Base-by-base conservation (phyloP, 2,329 filamentous ascomycete species). In the Microsporum audouinii region DNA sequence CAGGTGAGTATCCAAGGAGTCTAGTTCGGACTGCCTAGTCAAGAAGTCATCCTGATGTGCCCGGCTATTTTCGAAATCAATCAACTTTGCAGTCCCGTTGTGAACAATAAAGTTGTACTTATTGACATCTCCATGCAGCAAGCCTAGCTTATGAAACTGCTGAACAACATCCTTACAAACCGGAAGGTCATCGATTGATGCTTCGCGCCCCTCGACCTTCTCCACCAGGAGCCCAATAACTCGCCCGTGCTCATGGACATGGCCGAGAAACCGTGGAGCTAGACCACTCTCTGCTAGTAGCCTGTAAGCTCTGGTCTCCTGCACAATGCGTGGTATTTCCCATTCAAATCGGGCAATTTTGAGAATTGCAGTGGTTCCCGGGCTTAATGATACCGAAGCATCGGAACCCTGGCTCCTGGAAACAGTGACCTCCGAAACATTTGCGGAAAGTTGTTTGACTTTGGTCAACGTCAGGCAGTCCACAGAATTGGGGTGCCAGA, bases 101-200 rank as follows among this genome's bases (percentile, higher is more conserved):
- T 14, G 10, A 17, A 59, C 23, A 45, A 59, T 45, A 36, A 53
- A 53, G 38, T 60, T 60, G 45, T 59, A 59, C 27, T 39, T 29
- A 27, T 59, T 59, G 23, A 53, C 41, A 41, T 60, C 58, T 27
- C 58, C 58, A 31, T 60, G 58, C 27, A 60, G 29, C 31, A 60
- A 33, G n/a, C 45, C 41, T 12, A 51, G 41, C 7, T 51, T 39
- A 55, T 60, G 58, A 34, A 60, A 34, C 43, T 38, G 23, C 23
- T 51, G 14, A 5, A 47, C n/a, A n/a, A 27, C 38, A 43, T 45
- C 23, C 17, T 38, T 41, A 17, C 57, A 59, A n/a, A 45, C 14
- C n/a, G 17, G 23, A 23, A 59, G 41, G 38, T 59, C 57, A 8
- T 47, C 38, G 38, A 59, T 53, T 14, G 29, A 41, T 10, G 58